Evolutionary conservation across 768 basidiomycete genomes (phyloP).

Genomic region (Lactifluus subvellereus): DNA sequence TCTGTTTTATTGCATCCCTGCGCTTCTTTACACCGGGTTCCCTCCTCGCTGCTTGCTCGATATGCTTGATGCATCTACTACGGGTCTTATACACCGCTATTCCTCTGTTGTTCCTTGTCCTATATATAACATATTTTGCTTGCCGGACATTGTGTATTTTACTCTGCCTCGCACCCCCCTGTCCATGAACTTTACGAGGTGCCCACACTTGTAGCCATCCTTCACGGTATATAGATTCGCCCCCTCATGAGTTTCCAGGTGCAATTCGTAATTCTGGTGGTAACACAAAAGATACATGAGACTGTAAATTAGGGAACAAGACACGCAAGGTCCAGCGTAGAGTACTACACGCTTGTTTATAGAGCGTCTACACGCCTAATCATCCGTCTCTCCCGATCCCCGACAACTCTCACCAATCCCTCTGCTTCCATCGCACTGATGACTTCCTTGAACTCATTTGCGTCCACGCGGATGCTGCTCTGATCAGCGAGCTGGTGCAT

Average conservation of each 20-base stretch:
- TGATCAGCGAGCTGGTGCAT: slow-evolving; percentile 74
- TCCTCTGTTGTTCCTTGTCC: slow-evolving; percentile 3
- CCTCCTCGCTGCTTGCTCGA: background rate
- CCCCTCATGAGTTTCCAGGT: background rate
- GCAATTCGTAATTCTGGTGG: background rate
- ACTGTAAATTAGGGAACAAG: background rate
- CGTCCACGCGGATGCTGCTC: slow-evolving; percentile 75
- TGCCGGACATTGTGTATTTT: slow-evolving; percentile 16
- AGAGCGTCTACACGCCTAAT: slow-evolving; percentile 60
- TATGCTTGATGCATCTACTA: slow-evolving; percentile 10
- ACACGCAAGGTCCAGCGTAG: no score
- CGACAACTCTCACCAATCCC: slow-evolving; percentile 78
- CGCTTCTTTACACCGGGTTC: background rate
- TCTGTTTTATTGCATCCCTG: background rate
- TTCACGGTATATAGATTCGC: slow-evolving; percentile 10
- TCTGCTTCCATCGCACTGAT: slow-evolving; percentile 77
- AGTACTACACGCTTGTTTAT: slow-evolving; percentile 11
- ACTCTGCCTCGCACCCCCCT: background rate
- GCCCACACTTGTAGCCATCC: slow-evolving; percentile 13
- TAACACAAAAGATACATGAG: background rate
- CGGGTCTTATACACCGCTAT: slow-evolving; percentile 3
- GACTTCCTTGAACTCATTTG: slow-evolving; percentile 76
- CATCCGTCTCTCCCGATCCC: slow-evolving; percentile 79
- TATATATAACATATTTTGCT: slow-evolving; percentile 20
- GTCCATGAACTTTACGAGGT: slow-evolving; percentile 15